A percentile compares a stretch with the other conserved stretches of the same genome.
phyloP scores from a whole-genome alignment of 192 early-diverging fungal species.

The Coemansia sp. region DNA sequence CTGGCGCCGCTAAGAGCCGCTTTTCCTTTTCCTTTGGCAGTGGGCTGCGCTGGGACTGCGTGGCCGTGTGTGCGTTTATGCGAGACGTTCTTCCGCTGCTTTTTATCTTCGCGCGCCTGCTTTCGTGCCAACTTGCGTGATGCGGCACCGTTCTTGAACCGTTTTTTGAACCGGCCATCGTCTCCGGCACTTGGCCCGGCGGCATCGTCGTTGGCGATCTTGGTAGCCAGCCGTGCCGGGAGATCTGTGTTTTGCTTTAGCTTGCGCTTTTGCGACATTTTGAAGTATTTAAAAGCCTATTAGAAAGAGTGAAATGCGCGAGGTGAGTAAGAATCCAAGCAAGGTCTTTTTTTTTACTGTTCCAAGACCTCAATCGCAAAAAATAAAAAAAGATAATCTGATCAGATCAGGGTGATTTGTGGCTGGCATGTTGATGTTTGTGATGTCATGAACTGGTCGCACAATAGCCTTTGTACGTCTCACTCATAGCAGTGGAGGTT shows the following conservation, averaged over 20 bases:
- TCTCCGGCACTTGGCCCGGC: background rate
- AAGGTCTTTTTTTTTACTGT: background rate
- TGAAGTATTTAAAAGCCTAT: background rate
- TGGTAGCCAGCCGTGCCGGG: conserved; percentile 24
- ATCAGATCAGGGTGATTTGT: background rate
- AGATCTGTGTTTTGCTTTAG: conserved; percentile 42
- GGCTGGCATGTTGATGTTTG: background rate
- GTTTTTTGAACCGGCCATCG: conserved; percentile 44
- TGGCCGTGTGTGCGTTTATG: conserved; percentile 30
- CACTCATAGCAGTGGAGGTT: background rate
- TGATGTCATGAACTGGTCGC: background rate
- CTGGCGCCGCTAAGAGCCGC: background rate
- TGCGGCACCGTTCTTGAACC: conserved; percentile 32
- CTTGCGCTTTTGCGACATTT: conserved; percentile 50
- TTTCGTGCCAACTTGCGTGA: conserved; percentile 53
- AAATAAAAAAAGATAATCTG: conserved; percentile 1
- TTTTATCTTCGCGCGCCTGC: conserved; percentile 55
- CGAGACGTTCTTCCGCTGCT: conserved; percentile 45
- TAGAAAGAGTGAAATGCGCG: background rate
- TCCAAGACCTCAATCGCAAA: background rate
- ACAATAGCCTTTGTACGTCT: background rate
- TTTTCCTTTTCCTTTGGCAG: conserved; percentile 6
- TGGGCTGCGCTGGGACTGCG: background rate
- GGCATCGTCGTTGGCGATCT: conserved; percentile 15
- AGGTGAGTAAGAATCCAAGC: background rate